Conservation (phyloP, 75 land plant species). For the Ceratopteris richardii region DNA sequence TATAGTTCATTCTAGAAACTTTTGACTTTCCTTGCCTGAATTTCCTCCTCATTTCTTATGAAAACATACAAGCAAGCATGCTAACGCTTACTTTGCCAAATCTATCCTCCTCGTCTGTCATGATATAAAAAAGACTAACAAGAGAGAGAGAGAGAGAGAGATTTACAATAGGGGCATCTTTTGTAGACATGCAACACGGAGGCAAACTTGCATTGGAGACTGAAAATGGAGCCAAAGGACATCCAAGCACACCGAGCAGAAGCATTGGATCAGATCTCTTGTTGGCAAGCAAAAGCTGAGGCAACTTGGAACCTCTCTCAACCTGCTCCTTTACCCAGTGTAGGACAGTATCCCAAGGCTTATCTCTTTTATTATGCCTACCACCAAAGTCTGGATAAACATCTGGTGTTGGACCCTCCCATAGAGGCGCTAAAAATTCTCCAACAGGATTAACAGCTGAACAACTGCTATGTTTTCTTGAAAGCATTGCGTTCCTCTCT, state of each 20-base stretch:
- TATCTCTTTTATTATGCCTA: conserved; percentile 17
- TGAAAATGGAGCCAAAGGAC: conserved; percentile 57
- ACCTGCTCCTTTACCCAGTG: conserved; percentile 34
- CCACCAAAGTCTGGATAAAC: neutral
- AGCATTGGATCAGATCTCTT: conserved; percentile 42
- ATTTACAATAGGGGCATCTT: too few relatives aligned
- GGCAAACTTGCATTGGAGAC: neutral
- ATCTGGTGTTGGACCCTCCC: conserved; percentile 51
- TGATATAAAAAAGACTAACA: too few relatives aligned
- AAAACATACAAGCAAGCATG: too few relatives aligned
- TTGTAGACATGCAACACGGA: neutral
- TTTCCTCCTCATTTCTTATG: too few relatives aligned
- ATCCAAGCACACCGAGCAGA: conserved; percentile 56
- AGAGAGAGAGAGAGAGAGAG: too few relatives aligned
- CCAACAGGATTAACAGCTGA: neutral
- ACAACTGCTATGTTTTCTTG: neutral
- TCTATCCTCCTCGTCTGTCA: too few relatives aligned
- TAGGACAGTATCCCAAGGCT: conserved; percentile 21
- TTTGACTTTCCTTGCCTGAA: too few relatives aligned
- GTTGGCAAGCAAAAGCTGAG: conserved; percentile 1
- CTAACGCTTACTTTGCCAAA: too few relatives aligned
- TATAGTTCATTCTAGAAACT: too few relatives aligned
- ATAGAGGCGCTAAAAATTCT: conserved; percentile 44
- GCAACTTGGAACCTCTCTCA: neutral
- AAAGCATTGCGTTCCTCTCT: neutral